phyloP scores from a whole-genome alignment of 2,329 filamentous ascomycete species.

The Aspergillus arachidicola region DNA sequence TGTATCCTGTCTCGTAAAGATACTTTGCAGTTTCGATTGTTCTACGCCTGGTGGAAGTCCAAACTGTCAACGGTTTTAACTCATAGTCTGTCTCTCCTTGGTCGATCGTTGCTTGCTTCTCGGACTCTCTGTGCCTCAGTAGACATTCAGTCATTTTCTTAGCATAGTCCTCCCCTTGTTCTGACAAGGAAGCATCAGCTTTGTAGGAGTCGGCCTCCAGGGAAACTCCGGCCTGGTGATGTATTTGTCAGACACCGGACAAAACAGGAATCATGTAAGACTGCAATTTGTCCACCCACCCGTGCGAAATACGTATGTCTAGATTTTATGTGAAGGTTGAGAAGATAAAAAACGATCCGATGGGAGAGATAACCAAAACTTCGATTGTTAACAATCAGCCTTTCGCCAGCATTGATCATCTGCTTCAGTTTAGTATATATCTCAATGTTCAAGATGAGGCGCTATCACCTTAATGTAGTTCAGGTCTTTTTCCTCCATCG shows the following conservation, averaged over 20 bases:
- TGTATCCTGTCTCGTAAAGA: slow-evolving; percentile 77
- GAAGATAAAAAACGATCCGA: slow-evolving; percentile 95
- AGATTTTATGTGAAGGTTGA: slow-evolving; percentile 96
- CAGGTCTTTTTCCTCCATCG: slow-evolving; percentile 89
- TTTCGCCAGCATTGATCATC: slow-evolving; percentile 96
- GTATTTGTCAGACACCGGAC: slow-evolving; percentile 16
- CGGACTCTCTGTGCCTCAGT: slow-evolving; percentile 78
- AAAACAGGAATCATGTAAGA: background rate
- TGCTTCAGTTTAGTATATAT: slow-evolving; percentile 25
- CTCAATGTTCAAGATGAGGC: background rate
- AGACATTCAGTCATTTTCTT: slow-evolving; percentile 83
- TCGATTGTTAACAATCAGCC: slow-evolving; percentile 94
- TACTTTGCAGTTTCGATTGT: slow-evolving; percentile 88
- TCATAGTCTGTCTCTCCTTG: slow-evolving; percentile 69
- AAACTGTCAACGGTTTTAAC: slow-evolving; percentile 81
- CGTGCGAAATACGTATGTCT: slow-evolving; percentile 91
- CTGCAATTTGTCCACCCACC: slow-evolving; percentile 39
- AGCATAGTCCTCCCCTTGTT: slow-evolving; percentile 78
- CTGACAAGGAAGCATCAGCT: slow-evolving; percentile 80
- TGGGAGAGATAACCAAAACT: slow-evolving; percentile 96
- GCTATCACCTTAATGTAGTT: slow-evolving; percentile 80
- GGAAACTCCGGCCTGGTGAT: slow-evolving; percentile 69
- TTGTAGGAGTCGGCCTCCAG: slow-evolving; percentile 91
- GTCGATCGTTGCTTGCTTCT: slow-evolving; percentile 69
- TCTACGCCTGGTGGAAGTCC: slow-evolving; percentile 89